phyloP scores from a whole-genome alignment of 1,284 basidiomycete genomes.

The Dichomitus squalens region DNA sequence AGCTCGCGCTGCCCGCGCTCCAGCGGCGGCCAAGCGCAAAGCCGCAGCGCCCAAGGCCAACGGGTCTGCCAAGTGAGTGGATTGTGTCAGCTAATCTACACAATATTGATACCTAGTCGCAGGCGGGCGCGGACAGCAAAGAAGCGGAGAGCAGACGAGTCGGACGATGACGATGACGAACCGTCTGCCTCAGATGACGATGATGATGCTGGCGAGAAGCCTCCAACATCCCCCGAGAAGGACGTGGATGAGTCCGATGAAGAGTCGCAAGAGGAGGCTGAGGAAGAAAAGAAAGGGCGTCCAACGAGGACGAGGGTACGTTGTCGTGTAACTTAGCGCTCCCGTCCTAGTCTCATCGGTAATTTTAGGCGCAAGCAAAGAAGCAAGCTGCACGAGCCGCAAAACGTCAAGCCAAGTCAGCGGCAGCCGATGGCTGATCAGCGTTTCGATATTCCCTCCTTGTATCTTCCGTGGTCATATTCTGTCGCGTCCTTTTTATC shows the following conservation, averaged over 20 bases:
- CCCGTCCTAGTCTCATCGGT: background rate
- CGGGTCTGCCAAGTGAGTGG: slow-evolving; percentile 43
- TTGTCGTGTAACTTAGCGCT: background rate
- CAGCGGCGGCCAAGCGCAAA: slow-evolving; percentile 43
- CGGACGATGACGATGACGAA: slow-evolving; percentile 35
- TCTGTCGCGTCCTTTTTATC: background rate
- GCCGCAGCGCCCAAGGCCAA: slow-evolving; percentile 39
- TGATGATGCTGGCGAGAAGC: slow-evolving; percentile 30
- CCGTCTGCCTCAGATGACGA: slow-evolving; percentile 31
- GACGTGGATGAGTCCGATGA: slow-evolving; percentile 27
- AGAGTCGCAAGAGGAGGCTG: slow-evolving; percentile 34
- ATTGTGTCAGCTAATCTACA: background rate
- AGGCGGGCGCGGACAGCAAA: slow-evolving; percentile 35
- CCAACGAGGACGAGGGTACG: slow-evolving; percentile 47
- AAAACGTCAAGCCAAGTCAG: slow-evolving; percentile 19
- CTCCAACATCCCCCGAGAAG: slow-evolving; percentile 21
- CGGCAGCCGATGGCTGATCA: slow-evolving; percentile 19
- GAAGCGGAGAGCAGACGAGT: slow-evolving; percentile 39
- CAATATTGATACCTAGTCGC: background rate
- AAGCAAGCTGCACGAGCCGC: slow-evolving; percentile 24
- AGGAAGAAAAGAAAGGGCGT: slow-evolving; percentile 37
- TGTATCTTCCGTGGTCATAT: background rate
- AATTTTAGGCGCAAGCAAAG: slow-evolving; percentile 15
- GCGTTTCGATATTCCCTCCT: background rate
- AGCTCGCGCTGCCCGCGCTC: slow-evolving; percentile 33